Conservation (phyloP, 2,329 filamentous ascomycete genomes). For the Penicillium corylophilum region DNA sequence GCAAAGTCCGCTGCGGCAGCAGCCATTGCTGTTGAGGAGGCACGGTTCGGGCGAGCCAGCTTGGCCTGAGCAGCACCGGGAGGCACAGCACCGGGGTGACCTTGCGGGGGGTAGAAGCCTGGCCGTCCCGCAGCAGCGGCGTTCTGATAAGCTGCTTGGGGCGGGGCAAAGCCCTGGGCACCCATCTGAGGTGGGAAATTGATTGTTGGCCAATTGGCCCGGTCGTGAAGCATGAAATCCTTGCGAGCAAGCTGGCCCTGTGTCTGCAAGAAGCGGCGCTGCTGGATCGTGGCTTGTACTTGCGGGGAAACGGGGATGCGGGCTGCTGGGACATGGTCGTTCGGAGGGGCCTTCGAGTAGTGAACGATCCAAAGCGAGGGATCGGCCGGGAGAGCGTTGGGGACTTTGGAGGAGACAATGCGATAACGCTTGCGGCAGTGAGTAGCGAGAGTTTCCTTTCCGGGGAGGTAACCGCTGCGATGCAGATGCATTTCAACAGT, state of each 20-base stretch:
- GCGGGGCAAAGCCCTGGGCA: slow-evolving; percentile 54
- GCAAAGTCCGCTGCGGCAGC: slow-evolving; percentile 46
- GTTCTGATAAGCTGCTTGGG: slow-evolving; percentile 44
- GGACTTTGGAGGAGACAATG: slow-evolving; percentile 68
- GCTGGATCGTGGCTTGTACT: slow-evolving; percentile 42
- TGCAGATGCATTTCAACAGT: slow-evolving; percentile 86
- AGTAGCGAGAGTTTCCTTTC: slow-evolving; percentile 68
- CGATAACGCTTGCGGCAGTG: slow-evolving; percentile 86
- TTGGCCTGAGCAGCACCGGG: slow-evolving; percentile 30
- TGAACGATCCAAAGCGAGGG: slow-evolving; percentile 87
- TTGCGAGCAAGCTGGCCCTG: slow-evolving; percentile 83
- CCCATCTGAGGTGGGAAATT: slow-evolving; percentile 60
- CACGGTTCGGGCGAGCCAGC: slow-evolving; percentile 45
- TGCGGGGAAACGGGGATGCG: slow-evolving; percentile 50
- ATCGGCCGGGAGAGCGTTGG: slow-evolving; percentile 70
- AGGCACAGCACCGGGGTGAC: slow-evolving; percentile 26
- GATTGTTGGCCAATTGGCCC: slow-evolving; percentile 85
- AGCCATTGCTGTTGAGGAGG: slow-evolving; percentile 38
- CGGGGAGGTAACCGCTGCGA: slow-evolving; percentile 74
- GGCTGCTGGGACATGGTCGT: slow-evolving; percentile 68
- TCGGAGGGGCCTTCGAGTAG: slow-evolving; percentile 74
- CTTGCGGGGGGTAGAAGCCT: slow-evolving; percentile 35
- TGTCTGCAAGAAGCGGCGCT: slow-evolving; percentile 61
- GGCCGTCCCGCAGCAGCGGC: slow-evolving; percentile 37
- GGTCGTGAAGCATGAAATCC: slow-evolving; percentile 91